phyloP scores from a whole-genome alignment of 106 monocot species.

The Platanthera guangdongensis region DNA sequence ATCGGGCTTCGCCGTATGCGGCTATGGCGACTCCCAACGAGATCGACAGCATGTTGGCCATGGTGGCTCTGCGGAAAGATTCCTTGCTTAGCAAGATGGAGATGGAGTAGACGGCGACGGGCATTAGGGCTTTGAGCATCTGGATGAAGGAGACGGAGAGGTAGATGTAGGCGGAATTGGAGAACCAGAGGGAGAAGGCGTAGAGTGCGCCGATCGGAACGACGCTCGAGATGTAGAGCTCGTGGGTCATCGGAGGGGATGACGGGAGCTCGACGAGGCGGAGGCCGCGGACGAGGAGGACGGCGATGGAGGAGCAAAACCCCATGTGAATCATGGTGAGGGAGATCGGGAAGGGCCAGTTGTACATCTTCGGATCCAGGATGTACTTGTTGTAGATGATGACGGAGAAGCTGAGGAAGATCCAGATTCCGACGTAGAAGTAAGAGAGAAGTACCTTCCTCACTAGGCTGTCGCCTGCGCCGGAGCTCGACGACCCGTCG shows the following conservation, averaged over 20 bases:
- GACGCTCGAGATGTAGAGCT: slow-evolving; percentile 8
- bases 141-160: slow-evolving; percentile 16
- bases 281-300: slow-evolving; percentile 28
- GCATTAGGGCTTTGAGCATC: slow-evolving; percentile 20
- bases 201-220: slow-evolving; percentile 13
- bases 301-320: slow-evolving; percentile 41
- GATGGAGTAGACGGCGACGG: slow-evolving; percentile 19
- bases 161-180: slow-evolving; percentile 11
- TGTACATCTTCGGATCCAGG: slow-evolving; percentile 44
- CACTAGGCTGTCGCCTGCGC: slow-evolving; percentile 16
- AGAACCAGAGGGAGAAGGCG: slow-evolving; percentile 14
- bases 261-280: slow-evolving; percentile 24
- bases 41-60: slow-evolving; percentile 18
- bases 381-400: slow-evolving; percentile 58
- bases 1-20: slow-evolving; percentile 19
- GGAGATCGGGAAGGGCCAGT: slow-evolving; percentile 46
- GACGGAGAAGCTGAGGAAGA: slow-evolving; percentile 35
- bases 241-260: slow-evolving; percentile 24
- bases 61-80: slow-evolving; percentile 11
- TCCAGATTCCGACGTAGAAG: slow-evolving; percentile 32
- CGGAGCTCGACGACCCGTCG: slow-evolving; percentile 1
- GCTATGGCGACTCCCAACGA: slow-evolving; percentile 23
- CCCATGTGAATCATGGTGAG: slow-evolving; percentile 47
- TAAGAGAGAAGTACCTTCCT: slow-evolving; percentile 37
- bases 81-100: slow-evolving; percentile 16